Conservation (phyloP, 2,329 filamentous ascomycete species). For the Neopestalotiopsis sp. region DNA sequence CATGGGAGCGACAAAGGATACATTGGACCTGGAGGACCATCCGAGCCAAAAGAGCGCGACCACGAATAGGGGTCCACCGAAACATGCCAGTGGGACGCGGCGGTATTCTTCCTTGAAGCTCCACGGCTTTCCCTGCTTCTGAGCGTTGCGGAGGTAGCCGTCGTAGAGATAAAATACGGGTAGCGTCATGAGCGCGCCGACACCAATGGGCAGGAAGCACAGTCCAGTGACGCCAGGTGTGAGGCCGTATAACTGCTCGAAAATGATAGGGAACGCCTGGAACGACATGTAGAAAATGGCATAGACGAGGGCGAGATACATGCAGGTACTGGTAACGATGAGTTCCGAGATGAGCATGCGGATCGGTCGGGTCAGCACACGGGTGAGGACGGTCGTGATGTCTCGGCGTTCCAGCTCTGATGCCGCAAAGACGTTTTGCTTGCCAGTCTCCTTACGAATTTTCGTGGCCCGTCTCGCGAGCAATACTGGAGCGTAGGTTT, state of each 20-base stretch:
- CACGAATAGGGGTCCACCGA: conserved; percentile 70
- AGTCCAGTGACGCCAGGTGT: conserved; percentile 69
- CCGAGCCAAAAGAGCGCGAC: conserved; percentile 66
- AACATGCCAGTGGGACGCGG: conserved; percentile 72
- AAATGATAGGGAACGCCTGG: conserved; percentile 76
- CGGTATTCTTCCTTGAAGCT: conserved; percentile 67
- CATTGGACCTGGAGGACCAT: conserved; percentile 54
- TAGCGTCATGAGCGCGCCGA: conserved; percentile 64
- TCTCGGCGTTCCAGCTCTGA: conserved; percentile 67
- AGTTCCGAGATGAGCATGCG: conserved; percentile 76
- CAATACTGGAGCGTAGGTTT: conserved; percentile 66
- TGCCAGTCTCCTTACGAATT: conserved; percentile 60
- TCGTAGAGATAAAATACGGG: conserved; percentile 72
- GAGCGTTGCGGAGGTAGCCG: conserved; percentile 57
- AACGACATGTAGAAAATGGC: conserved; percentile 74
- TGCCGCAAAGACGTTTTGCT: conserved; percentile 56
- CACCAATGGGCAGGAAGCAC: conserved; percentile 70
- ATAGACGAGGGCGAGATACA: conserved; percentile 75
- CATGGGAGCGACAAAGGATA: conserved; percentile 59
- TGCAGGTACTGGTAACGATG: conserved; percentile 72
- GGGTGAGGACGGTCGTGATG: conserved; percentile 63
- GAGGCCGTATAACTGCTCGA: conserved; percentile 66
- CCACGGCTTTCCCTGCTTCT: conserved; percentile 58
- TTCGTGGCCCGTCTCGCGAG: conserved; percentile 60
- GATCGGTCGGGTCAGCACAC: conserved; percentile 74